Evolutionary conservation across 75 land plant species (phyloP).

Genomic region (Picea glauca): DNA sequence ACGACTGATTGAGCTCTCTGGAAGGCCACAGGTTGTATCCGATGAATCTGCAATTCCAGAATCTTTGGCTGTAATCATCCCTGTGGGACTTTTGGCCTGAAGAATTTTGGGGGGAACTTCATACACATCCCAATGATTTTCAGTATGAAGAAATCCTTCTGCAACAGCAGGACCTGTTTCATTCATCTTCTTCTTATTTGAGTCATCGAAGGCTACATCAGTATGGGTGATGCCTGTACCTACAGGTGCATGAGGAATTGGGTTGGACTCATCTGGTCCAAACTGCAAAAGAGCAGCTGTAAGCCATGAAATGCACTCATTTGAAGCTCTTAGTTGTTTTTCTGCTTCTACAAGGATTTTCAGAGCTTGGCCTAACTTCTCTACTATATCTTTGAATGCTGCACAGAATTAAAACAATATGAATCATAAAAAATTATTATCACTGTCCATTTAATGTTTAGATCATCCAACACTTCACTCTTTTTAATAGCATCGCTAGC

Average conservation of each 20-base stretch:
- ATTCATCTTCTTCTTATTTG: constrained; percentile 7
- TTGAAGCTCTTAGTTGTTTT: constrained; percentile 65
- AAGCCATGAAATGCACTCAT: constrained; percentile 70
- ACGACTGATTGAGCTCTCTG: neutral
- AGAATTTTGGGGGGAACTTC: neutral
- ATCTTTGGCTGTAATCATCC: neutral
- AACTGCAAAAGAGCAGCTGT: constrained; percentile 73
- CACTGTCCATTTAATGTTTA: neutral
- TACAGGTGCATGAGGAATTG: constrained; percentile 21
- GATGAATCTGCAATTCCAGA: constrained; percentile 1
- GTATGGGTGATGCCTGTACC: constrained; percentile 1
- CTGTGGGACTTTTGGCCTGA: neutral
- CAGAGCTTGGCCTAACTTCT: constrained; percentile 51
- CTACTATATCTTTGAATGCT: constrained; percentile 36
- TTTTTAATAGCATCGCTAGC: neutral
- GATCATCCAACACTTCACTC: neutral
- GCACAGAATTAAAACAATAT: neutral
- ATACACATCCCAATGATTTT: neutral
- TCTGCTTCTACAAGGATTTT: constrained; percentile 27
- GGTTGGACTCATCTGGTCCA: constrained; percentile 26
- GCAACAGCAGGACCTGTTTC: constrained; percentile 14
- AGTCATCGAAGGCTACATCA: neutral
- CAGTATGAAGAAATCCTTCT: neutral
- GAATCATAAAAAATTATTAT: neutral
- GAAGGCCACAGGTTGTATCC: neutral